A percentile compares a stretch with the other conserved stretches of the same genome.
Evolutionary conservation across 768 basidiomycete genomes (phyloP).

Genomic region (Lactarius tabidus): DNA sequence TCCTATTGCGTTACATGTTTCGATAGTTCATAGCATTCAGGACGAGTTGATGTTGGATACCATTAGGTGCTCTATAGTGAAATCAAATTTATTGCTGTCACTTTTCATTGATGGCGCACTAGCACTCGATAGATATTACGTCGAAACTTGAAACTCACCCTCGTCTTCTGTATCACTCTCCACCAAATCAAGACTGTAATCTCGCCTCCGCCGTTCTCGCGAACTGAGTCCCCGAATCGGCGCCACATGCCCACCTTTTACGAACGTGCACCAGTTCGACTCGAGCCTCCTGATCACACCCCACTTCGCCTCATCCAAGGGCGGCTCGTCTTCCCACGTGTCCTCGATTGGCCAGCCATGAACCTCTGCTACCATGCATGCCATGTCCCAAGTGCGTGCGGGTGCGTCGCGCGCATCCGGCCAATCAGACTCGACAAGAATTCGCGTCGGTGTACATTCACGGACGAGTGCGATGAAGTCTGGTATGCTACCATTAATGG

Average conservation of each 20-base stretch:
- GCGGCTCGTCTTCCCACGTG: slow-evolving; percentile 34
- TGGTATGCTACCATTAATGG: slow-evolving; percentile 71
- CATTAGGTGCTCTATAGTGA: slow-evolving; percentile 11
- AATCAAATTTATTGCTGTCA: neutral
- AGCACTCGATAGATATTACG: slow-evolving; percentile 1
- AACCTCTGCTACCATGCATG: slow-evolving; percentile 65
- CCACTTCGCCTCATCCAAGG: slow-evolving; percentile 39
- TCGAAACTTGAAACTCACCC: slow-evolving; percentile 1
- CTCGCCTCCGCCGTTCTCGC: slow-evolving; percentile 21
- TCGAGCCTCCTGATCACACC: slow-evolving; percentile 66
- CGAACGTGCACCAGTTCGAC: slow-evolving; percentile 68
- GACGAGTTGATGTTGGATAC: slow-evolving; percentile 9
- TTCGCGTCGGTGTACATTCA: slow-evolving; percentile 55
- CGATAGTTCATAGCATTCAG: slow-evolving; percentile 18
- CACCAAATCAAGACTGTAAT: slow-evolving; percentile 19
- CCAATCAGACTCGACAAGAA: slow-evolving; percentile 87
- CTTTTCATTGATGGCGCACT: neutral
- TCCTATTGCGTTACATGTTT: slow-evolving; percentile 49
- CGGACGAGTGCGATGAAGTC: slow-evolving; percentile 62
- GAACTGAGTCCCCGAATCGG: slow-evolving; percentile 4
- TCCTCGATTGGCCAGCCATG: slow-evolving; percentile 72
- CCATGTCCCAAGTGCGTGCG: slow-evolving; percentile 70
- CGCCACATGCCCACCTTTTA: slow-evolving; percentile 41
- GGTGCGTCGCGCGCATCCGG: slow-evolving; percentile 59
- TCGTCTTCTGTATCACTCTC: slow-evolving; percentile 12